These are phyloP conservation scores for Leptosphaerulina australis DNA, from an alignment of 2,329 filamentous ascomycete species.

Conservation along the genomic window DNA sequence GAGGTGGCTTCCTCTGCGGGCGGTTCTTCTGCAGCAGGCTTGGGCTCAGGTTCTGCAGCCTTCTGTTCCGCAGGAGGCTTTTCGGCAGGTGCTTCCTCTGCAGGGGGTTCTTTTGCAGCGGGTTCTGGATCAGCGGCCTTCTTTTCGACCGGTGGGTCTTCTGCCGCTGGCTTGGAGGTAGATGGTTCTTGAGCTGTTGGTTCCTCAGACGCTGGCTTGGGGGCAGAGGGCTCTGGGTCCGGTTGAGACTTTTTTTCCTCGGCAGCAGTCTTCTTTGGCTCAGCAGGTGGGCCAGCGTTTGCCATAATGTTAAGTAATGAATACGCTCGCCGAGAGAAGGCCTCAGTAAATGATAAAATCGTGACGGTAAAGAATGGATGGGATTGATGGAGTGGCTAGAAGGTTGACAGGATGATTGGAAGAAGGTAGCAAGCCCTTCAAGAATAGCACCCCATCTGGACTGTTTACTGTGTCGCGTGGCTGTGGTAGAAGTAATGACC, in stretches of 20 bases:
- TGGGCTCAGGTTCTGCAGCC: neutral
- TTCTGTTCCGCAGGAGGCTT: neutral
- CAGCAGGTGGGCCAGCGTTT: conserved; percentile 2
- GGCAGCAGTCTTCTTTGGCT: neutral
- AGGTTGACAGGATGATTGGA: neutral
- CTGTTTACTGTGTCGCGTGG: conserved; percentile 13
- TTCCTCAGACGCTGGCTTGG: neutral
- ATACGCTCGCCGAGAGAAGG: conserved; percentile 2
- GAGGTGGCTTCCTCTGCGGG: neutral
- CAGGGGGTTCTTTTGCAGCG: neutral
- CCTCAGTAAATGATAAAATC: neutral
- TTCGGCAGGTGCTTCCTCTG: neutral
- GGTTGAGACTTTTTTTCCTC: neutral
- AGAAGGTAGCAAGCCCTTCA: neutral
- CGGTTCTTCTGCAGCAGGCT: neutral
- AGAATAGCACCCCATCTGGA: neutral
- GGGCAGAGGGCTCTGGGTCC: neutral
- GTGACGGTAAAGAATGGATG: conserved; percentile 5
- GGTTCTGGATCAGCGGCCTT: no score
- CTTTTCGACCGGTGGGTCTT: neutral
- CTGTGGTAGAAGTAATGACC: conserved; percentile 11
- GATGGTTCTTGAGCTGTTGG: neutral
- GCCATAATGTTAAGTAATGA: conserved; percentile 1
- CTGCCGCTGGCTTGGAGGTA: neutral
- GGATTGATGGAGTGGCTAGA: neutral